Evolutionary conservation across 257 asterid genomes (phyloP).

Genomic region (Petunia secreta): DNA sequence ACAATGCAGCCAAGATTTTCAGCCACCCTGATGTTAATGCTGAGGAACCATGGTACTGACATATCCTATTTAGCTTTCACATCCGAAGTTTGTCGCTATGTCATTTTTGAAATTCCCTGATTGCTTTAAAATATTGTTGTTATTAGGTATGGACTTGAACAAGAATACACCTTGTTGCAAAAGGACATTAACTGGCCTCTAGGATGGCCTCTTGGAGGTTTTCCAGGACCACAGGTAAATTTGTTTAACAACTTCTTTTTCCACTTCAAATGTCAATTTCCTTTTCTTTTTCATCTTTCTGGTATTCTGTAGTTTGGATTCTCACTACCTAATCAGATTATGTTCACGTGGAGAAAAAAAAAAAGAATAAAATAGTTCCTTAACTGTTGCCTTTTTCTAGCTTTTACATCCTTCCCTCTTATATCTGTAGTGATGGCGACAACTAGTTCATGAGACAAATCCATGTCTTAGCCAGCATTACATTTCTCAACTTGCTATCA

Average conservation of each 20-base stretch:
- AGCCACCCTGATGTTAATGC: constrained; percentile 71
- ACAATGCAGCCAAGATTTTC: constrained; percentile 84
- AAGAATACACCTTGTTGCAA: constrained; percentile 90
- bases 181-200: constrained; percentile 79
- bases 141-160: constrained; percentile 90
- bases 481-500: not conserved
- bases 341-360: not conserved
- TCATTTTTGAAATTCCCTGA: constrained; percentile 4
- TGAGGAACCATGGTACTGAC: constrained; percentile 43
- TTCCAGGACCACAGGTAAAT: constrained; percentile 96
- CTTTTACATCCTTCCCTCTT: not conserved
- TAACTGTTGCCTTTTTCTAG: not conserved
- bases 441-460: too few relatives aligned
- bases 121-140: not conserved
- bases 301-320: not conserved
- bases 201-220: constrained; percentile 97
- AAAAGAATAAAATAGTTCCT: constrained; percentile 7
- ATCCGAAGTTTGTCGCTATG: not conserved
- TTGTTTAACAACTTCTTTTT: not conserved
- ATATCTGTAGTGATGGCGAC: not conserved
- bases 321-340: not conserved
- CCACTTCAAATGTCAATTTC: not conserved
- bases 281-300: not conserved
- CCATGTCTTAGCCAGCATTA: not conserved
- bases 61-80: not conserved